Conservation (phyloP, 768 basidiomycete genomes). For the Naganishia randhawae region DNA sequence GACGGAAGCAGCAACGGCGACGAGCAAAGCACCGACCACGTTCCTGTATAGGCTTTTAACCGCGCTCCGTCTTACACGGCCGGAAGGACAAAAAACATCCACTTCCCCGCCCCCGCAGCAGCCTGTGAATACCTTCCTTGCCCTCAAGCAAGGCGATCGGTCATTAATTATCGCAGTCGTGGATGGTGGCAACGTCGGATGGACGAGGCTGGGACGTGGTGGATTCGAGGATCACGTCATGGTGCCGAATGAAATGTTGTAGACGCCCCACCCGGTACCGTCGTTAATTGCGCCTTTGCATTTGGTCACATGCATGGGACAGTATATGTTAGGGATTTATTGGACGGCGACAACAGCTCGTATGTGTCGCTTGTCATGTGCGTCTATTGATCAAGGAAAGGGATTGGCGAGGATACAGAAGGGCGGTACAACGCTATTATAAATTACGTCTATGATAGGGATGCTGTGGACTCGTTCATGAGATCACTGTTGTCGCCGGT, state of each 20-base stretch:
- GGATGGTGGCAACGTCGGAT: constrained; percentile 79
- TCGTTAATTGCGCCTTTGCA: no score
- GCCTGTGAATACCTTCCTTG: constrained; percentile 65
- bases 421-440: constrained; percentile 1
- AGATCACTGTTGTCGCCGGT: not conserved
- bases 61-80: not conserved
- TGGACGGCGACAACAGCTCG: not conserved
- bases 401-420: not conserved
- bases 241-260: constrained; percentile 40
- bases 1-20: not conserved
- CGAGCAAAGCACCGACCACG: not conserved
- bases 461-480: not conserved
- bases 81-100: not conserved
- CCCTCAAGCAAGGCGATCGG: constrained; percentile 78
- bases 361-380: not conserved
- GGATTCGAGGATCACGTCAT: constrained; percentile 82
- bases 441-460: not conserved
- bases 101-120: no score
- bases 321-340: no score
- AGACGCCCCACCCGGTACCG: no score
- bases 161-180: constrained; percentile 80
- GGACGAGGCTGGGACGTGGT: constrained; percentile 81
- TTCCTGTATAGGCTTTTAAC: not conserved
- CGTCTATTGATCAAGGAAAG: not conserved
- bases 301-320: no score